Evolutionary conservation across 768 basidiomycete genomes (phyloP), one percentile per base, ranked within the genome.

Genomic region (Tulasnella sp.): DNA sequence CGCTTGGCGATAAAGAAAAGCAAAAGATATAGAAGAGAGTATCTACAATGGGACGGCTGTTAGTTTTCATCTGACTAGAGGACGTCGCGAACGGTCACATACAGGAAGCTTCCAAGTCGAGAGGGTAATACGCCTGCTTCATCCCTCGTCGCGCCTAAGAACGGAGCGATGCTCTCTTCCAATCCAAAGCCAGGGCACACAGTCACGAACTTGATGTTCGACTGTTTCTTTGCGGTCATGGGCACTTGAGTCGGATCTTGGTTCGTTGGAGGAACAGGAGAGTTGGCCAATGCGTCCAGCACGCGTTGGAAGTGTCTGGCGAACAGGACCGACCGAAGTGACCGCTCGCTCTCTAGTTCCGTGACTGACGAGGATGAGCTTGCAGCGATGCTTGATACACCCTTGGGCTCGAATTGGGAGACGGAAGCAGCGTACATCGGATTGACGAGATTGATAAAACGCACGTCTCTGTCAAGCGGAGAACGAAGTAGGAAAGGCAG

Each of bases 361-460:
- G 79, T 78, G 34, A 75, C 77, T 52, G 75, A 34, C n/a, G 49
- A 39, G 8, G 64, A 52, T 37, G 79, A 42, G 17, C 74, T 71
- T 1, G 81, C 79, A 19, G 80, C 78, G 3, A 81, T 80, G 11
- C 80, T 75, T 7, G 82, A 77, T 78, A 78, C 78, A 79, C 84
- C 83, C 74, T 81, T 78, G 1, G 81, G 14, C 45, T 83, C 79
- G 79, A 86, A 84, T 3, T 84, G 79, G 4, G 87, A 86, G 3
- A 88, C 85, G 0, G 93, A 91, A 1, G 96, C 93, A 1, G 94
- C 90, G 79, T 97, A 97, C 79, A 94, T 93, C 2, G 94, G 94
- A 77, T 95, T 94, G 81, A 96, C 87, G 52, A 95, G 86, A 75
- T 90, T 90, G 81, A 98, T 85, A 78, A 97, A 88, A n/a, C 96